Conservation (phyloP, 495 filamentous ascomycete genomes). For the Lophiotrema nucula region DNA sequence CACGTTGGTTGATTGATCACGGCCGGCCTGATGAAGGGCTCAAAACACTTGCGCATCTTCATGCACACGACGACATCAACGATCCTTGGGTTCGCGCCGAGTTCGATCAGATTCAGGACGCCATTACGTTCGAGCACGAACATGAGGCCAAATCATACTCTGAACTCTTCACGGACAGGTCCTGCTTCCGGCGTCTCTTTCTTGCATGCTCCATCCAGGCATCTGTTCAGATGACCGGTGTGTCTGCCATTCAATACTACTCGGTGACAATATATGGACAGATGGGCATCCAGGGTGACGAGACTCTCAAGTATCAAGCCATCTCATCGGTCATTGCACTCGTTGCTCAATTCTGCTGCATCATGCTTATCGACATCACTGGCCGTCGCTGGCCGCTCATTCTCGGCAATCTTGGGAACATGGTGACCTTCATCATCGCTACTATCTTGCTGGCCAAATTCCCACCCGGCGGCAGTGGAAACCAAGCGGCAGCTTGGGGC, state of each 20-base stretch:
- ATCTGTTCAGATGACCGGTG: constrained; percentile 68
- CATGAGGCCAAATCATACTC: constrained; percentile 66
- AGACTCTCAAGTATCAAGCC: constrained; percentile 70
- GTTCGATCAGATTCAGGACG: constrained; percentile 65
- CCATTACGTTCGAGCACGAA: constrained; percentile 56
- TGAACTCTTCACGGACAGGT: constrained; percentile 63
- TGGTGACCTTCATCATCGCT: constrained; percentile 55
- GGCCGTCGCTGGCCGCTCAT: constrained; percentile 68
- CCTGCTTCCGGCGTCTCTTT: constrained; percentile 67
- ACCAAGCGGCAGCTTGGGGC: constrained; percentile 63
- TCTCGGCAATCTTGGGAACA: constrained; percentile 63
- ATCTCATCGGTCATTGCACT: constrained; percentile 68
- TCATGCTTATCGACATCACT: constrained; percentile 64
- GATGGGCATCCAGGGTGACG: constrained; percentile 63
- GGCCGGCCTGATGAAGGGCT: constrained; percentile 53
- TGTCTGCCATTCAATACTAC: constrained; percentile 70
- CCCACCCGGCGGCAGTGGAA: constrained; percentile 53
- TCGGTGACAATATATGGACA: constrained; percentile 60
- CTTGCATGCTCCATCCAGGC: constrained; percentile 67
- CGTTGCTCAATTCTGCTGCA: constrained; percentile 63
- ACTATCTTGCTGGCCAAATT: constrained; percentile 56
- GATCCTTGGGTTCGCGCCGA: constrained; percentile 65
- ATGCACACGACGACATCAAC: constrained; percentile 55
- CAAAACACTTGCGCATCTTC: constrained; percentile 56
- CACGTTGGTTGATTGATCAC: constrained; percentile 61